Base-by-base conservation (phyloP, 306 rosid genomes). In the Ochetophila trinervis region DNA sequence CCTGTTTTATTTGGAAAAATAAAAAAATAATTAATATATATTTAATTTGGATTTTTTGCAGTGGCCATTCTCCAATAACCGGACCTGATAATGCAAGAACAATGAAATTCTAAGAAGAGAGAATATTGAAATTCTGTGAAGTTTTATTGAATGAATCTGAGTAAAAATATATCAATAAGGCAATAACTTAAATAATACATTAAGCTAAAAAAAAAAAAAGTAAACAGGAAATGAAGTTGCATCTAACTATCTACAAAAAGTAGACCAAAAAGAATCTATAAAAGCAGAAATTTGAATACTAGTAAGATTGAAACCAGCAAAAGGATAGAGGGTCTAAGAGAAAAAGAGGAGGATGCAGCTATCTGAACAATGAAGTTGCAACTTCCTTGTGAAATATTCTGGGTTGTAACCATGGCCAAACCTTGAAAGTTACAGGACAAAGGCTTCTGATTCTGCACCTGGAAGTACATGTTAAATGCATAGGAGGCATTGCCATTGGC, bases 381-480 rank as follows among this genome's bases (percentile, higher is more conserved):
- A 15, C 74, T 78, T 9, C 90, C 87, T 53, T 91, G 90, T 3
- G 99, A 90, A 54, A 84, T 76, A 67, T 93, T 93, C 62, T 83
- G 74, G 1, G 80, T 67, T 1, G 84, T 81, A 32, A 78, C 44
- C 68, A 57, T 78, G 22, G 97, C 99, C 72, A 93, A 77, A 16
- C 99, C 99, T 74, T 86, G 74, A 72, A 93, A 93, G 68, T 78
- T 69, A 80, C 99, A 93, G 32, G 97, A 93, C 68, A 23, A 7
- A 18, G 64, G 83, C 53, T 87, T 65, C 78, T 93, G 99, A 80
- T 88, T 84, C 72, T 93, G 94, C 36, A 73, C 85, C 72, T 93
- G 99, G 68, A 53, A 93, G 71, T 90, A 93, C 97, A 86, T 83
- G 53, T 90, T 93, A 61, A 93, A 93, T 0, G 99, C 99, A 54